Evolutionary conservation across 768 basidiomycete genomes (phyloP), one percentile per base, ranked within the genome.

Genomic region (Cystobasidium ongulense): DNA sequence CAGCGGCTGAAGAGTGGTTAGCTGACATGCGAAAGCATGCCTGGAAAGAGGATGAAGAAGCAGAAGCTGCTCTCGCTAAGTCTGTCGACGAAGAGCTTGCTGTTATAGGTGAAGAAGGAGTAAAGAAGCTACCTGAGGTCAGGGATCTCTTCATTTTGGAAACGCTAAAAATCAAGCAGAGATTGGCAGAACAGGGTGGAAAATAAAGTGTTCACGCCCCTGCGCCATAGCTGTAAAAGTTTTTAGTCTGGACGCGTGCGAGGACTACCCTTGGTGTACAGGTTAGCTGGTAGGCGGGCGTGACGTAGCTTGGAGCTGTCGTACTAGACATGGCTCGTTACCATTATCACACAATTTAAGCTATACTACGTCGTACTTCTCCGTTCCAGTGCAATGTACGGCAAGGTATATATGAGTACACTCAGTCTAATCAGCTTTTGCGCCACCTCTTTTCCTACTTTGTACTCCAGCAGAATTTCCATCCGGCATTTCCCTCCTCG

Each of bases 361-460:
- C 8, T 23, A 21, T 27, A 64, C 63, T 64, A 21, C 7, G 8
- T 64, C 33, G 17, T n/a, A 61, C 59, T 61, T 25, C 59, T 10
- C 59, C 15, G 2, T n/a, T n/a, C n/a, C n/a, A n/a, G n/a, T n/a
- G n/a, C n/a, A n/a, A n/a, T n/a, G n/a, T n/a, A n/a, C n/a, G n/a
- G n/a, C n/a, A n/a, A n/a, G n/a, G n/a, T n/a, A n/a, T n/a, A n/a
- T n/a, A n/a, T n/a, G 43, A n/a, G 18, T 67, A 3, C 7, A 11
- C 57, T 7, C 23, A 7, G 8, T 59, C 25, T 59, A 59, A 33
- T 61, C 61, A 53, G 63, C 63, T 39, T 52, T 35, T 68, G 66
- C 74, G 53, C 21, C 67, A 41, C 65, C 74, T 46, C 67, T 52
- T 57, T 67, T 41, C 68, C 74, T 33, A 46, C 74, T 54, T 35